A percentile compares a stretch with the other conserved stretches of the same genome.
These are phyloP conservation scores for Candida incommunis DNA, from an alignment of 805 yeast species.

Conservation along the genomic window DNA sequence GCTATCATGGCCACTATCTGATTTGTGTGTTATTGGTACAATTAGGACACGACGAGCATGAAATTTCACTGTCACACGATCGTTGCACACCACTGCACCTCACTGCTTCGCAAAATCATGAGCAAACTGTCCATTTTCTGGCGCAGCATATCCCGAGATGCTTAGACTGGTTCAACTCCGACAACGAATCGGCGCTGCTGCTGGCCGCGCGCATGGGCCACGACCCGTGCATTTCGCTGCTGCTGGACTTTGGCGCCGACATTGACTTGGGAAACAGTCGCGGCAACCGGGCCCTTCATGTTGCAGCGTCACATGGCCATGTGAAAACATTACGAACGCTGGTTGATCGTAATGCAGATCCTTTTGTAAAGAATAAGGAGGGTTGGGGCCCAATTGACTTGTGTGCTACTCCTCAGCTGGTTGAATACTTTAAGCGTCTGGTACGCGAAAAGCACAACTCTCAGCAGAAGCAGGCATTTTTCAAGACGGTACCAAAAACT, in stretches of 20 bases:
- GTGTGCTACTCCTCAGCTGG: conserved; percentile 38
- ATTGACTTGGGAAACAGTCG: conserved; percentile 53
- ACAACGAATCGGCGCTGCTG: conserved; percentile 36
- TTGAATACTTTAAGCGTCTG: conserved; percentile 24
- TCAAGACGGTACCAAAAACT: background rate
- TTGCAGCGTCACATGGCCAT: conserved; percentile 62
- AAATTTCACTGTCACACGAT: conserved; percentile 37
- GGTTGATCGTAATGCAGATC: conserved; percentile 35
- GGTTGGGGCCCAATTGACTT: conserved; percentile 57
- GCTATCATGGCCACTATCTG: conserved; percentile 55
- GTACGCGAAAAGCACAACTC: conserved; percentile 12
- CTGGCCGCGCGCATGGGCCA: conserved; percentile 47
- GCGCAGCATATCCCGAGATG: conserved; percentile 49
- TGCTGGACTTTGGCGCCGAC: conserved; percentile 67
- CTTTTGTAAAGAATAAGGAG: conserved; percentile 33
- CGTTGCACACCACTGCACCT: conserved; percentile 56
- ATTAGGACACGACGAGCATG: conserved; percentile 40
- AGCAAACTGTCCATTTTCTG: conserved; percentile 58
- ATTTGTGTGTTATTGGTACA: conserved; percentile 44
- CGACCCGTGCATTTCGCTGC: conserved; percentile 45
- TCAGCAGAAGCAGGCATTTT: conserved; percentile 6
- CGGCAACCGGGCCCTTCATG: conserved; percentile 76
- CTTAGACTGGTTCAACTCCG: conserved; percentile 44
- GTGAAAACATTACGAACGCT: conserved; percentile 40
- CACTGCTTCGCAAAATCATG: conserved; percentile 48